These are phyloP conservation scores for Coccinonectria pachysandricola DNA, from an alignment of 2,329 filamentous ascomycete species.

Conservation along the genomic window DNA sequence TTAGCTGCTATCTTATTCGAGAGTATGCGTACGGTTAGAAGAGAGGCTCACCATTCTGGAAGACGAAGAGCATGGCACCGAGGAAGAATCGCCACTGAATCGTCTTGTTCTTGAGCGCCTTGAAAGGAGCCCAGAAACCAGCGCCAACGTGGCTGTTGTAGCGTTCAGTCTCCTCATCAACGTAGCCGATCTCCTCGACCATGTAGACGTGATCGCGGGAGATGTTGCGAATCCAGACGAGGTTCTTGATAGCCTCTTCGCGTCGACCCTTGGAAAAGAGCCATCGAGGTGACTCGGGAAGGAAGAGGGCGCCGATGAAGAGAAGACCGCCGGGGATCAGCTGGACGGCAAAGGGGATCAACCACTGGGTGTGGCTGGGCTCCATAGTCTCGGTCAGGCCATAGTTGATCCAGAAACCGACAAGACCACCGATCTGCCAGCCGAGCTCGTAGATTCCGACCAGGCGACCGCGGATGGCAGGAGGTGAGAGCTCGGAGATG, in stretches of 20 bases:
- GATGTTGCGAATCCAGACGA: constrained; percentile 57
- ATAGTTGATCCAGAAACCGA: constrained; percentile 59
- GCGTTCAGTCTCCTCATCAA: constrained; percentile 59
- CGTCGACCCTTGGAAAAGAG: constrained; percentile 51
- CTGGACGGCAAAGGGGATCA: constrained; percentile 56
- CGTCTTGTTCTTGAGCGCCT: constrained; percentile 41
- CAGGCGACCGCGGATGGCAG: constrained; percentile 52
- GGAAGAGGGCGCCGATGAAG: constrained; percentile 46
- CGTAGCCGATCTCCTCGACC: constrained; percentile 59
- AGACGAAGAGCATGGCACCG: constrained; percentile 64
- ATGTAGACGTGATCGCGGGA: constrained; percentile 51
- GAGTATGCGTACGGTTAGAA: background rate
- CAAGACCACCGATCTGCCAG: constrained; percentile 52
- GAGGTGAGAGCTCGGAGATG: constrained; percentile 49
- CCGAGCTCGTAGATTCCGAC: constrained; percentile 59
- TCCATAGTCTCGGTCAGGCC: constrained; percentile 43
- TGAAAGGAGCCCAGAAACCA: constrained; percentile 68
- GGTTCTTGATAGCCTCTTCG: constrained; percentile 45
- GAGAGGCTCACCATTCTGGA: constrained; percentile 54
- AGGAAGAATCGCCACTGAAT: constrained; percentile 64
- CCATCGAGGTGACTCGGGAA: constrained; percentile 60
- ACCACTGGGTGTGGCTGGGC: constrained; percentile 45
- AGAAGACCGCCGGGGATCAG: constrained; percentile 56
- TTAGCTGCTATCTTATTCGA: constrained; percentile 17
- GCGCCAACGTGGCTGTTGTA: constrained; percentile 53